phyloP scores from a whole-genome alignment of 164 flowering plant species.

The Piper betle region DNA sequence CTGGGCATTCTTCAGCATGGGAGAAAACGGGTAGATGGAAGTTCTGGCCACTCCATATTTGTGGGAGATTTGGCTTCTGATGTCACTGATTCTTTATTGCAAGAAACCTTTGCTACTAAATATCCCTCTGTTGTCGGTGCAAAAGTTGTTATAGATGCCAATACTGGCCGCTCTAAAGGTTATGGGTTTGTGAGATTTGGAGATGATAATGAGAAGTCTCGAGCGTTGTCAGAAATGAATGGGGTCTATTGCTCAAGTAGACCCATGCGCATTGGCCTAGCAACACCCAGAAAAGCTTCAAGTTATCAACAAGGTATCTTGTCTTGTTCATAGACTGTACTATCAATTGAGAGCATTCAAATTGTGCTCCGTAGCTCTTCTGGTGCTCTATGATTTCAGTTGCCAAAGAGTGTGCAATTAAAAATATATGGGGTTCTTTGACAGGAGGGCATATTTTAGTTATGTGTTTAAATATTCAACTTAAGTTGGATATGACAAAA shows the following conservation, averaged over 20 bases:
- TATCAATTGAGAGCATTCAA: too few relatives aligned
- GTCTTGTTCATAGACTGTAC: background rate
- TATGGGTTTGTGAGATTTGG: conserved; percentile 97
- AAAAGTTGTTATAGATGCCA: conserved; percentile 90
- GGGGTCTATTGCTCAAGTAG: conserved; percentile 85
- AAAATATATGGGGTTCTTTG: too few relatives aligned
- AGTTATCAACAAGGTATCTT: conserved; percentile 43
- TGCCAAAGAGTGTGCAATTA: too few relatives aligned
- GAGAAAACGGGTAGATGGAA: conserved; percentile 70
- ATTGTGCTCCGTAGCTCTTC: too few relatives aligned
- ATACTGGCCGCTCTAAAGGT: conserved; percentile 94
- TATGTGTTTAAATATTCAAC: too few relatives aligned
- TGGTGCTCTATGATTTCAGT: too few relatives aligned
- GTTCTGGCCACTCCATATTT: conserved; percentile 86
- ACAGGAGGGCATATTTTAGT: too few relatives aligned
- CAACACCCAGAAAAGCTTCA: conserved; percentile 84
- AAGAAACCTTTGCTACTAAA: conserved; percentile 68
- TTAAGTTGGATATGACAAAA: too few relatives aligned
- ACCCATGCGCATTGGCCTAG: conserved; percentile 91
- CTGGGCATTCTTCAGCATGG: conserved; percentile 91
- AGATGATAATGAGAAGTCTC: conserved; percentile 72
- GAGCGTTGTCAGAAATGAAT: conserved; percentile 90
- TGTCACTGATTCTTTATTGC: conserved; percentile 75
- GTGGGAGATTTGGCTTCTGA: conserved; percentile 96
- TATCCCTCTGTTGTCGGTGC: conserved; percentile 92